Percentiles rank a stretch among this genome's conserved stretches.
phyloP scores from a whole-genome alignment of 495 filamentous ascomycete species.

The Talaromyces adpressus region DNA sequence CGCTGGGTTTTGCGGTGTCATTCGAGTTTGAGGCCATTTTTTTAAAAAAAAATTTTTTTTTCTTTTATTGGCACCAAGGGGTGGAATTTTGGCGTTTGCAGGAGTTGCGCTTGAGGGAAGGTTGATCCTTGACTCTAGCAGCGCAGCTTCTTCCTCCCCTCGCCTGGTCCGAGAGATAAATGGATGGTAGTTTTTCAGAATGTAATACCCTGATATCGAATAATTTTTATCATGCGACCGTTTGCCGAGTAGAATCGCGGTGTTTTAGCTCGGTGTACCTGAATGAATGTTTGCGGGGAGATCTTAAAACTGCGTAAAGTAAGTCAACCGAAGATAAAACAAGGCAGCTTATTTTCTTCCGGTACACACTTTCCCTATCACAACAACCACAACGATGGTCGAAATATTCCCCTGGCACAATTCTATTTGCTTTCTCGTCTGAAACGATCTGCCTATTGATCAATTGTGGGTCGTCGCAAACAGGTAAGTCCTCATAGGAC shows the following conservation, averaged over 20 bases:
- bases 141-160: background rate
- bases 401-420: background rate
- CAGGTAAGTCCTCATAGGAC: background rate
- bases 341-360: background rate
- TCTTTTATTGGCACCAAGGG: background rate
- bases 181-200: background rate
- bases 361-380: background rate
- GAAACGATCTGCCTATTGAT: background rate
- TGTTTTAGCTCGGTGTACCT: background rate
- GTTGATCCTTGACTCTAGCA: background rate
- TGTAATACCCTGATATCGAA: background rate
- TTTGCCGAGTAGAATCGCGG: background rate
- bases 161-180: background rate
- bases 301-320: background rate
- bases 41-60: too few relatives aligned
- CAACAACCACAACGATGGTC: background rate
- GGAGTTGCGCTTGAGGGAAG: background rate
- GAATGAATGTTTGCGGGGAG: background rate
- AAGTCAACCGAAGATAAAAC: background rate
- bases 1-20: slow-evolving; percentile 12
- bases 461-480: background rate
- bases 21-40: background rate
- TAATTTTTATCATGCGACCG: background rate
- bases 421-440: background rate
- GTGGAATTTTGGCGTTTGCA: background rate